Percentiles rank a stretch among this genome's conserved stretches.
These are phyloP conservation scores for Exobasidium rhododendri DNA, from an alignment of 1,284 basidiomycete genomes.

Conservation along the genomic window DNA sequence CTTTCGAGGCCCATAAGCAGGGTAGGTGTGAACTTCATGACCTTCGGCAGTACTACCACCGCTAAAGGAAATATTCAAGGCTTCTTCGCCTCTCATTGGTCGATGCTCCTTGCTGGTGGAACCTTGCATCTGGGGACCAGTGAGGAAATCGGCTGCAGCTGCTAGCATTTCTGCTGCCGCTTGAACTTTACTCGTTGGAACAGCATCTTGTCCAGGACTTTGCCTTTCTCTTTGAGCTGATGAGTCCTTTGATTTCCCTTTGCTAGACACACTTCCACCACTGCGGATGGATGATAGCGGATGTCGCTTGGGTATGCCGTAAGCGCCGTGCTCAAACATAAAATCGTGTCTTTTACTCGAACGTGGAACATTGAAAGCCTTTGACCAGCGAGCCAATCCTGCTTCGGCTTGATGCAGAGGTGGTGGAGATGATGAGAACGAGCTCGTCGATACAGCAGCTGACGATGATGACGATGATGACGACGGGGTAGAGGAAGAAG, in stretches of 20 bases:
- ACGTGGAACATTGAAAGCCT: constrained; percentile 1
- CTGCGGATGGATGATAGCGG: constrained; percentile 34
- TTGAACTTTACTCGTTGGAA: constrained; percentile 25
- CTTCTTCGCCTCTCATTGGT: constrained; percentile 5
- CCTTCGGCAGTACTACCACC: constrained; percentile 16
- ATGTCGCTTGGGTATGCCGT: constrained; percentile 57
- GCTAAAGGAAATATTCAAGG: constrained; percentile 1
- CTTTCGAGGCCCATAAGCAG: background rate
- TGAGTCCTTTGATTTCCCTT: constrained; percentile 6
- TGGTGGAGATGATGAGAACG: background rate
- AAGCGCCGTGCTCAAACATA: constrained; percentile 54
- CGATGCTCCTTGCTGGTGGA: constrained; percentile 2
- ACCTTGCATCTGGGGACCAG: constrained; percentile 17
- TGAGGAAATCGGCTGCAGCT: constrained; percentile 42
- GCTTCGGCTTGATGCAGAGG: background rate
- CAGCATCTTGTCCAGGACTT: constrained; percentile 19
- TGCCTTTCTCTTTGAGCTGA: constrained; percentile 36
- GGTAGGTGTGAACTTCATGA: background rate
- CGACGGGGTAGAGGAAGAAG: background rate
- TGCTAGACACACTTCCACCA: background rate
- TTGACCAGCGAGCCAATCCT: constrained; percentile 1
- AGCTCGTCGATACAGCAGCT: background rate
- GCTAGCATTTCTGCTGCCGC: constrained; percentile 45
- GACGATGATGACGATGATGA: background rate
- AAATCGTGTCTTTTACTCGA: constrained; percentile 17